These are phyloP conservation scores for Ceratobasidium sp. DNA, from an alignment of 1,284 basidiomycete genomes.

Conservation along the genomic window DNA sequence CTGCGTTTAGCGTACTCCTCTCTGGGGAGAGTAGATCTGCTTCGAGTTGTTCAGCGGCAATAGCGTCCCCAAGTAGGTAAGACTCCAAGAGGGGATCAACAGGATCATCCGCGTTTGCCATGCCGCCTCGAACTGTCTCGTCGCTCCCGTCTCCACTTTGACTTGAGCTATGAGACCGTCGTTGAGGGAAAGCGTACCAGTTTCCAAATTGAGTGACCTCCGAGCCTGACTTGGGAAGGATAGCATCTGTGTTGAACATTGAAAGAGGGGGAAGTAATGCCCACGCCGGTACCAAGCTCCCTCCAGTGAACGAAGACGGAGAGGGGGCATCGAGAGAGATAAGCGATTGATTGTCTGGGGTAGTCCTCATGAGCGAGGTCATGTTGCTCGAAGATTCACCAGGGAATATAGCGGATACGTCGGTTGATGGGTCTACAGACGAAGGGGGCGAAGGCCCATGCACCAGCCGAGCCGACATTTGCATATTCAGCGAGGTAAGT, in stretches of 20 bases:
- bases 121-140: not conserved
- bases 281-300: conserved; percentile 12
- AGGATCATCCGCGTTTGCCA: conserved; percentile 6
- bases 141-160: not conserved
- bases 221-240: conserved; percentile 31
- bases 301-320: conserved; percentile 15
- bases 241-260: conserved; percentile 33
- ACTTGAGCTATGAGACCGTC: not conserved
- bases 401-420: conserved; percentile 2
- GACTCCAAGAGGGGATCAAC: conserved; percentile 38
- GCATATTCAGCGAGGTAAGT: conserved; percentile 10
- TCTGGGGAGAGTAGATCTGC: conserved; percentile 46
- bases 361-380: conserved; percentile 11
- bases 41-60: conserved; percentile 36
- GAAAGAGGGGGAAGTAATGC: conserved; percentile 27
- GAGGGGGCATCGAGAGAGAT: conserved; percentile 12
- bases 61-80: conserved; percentile 37
- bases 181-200: conserved; percentile 40
- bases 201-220: conserved; percentile 38
- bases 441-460: conserved; percentile 28
- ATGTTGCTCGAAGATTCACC: not conserved
- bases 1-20: conserved; percentile 41
- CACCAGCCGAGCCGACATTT: conserved; percentile 12
- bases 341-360: conserved; percentile 21
- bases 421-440: conserved; percentile 4